Evolutionary conservation across 306 rosid genomes (phyloP).

Genomic region (Sesbania bispinosa): DNA sequence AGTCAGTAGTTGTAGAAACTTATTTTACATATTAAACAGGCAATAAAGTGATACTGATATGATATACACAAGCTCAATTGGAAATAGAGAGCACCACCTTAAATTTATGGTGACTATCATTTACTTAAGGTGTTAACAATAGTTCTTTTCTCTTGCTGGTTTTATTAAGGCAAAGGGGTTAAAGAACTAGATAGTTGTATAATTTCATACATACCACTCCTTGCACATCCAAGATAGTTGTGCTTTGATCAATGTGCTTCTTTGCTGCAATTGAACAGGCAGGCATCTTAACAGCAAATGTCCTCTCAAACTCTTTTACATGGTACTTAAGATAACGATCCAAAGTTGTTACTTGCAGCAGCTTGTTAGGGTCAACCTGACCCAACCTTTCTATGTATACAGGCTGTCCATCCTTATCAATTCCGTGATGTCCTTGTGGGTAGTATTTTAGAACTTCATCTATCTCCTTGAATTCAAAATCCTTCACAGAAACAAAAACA

Average conservation of each 20-base stretch:
- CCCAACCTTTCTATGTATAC: slow-evolving; percentile 91
- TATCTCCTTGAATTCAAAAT: slow-evolving; percentile 75
- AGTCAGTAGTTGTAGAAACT: background rate
- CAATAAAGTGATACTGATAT: background rate
- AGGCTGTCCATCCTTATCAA: slow-evolving; percentile 87
- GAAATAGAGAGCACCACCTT: background rate
- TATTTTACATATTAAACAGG: background rate
- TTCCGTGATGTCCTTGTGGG: slow-evolving; percentile 96
- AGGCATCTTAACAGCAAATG: slow-evolving; percentile 68
- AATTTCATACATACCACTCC: slow-evolving; percentile 66
- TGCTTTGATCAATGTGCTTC: slow-evolving; percentile 92
- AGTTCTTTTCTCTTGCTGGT: background rate
- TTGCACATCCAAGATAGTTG: slow-evolving; percentile 92
- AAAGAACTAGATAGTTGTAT: background rate
- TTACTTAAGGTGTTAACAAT: too few species aligned
- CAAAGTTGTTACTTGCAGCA: slow-evolving; percentile 85
- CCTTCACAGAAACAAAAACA: slow-evolving; percentile 39
- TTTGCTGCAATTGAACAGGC: slow-evolving; percentile 87
- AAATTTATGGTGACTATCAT: background rate
- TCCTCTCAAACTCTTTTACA: slow-evolving; percentile 83
- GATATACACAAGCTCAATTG: background rate
- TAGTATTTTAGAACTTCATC: slow-evolving; percentile 85
- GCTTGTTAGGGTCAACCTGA: slow-evolving; percentile 72
- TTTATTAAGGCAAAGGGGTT: background rate
- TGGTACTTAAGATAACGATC: slow-evolving; percentile 86